Evolutionary conservation across 2,329 filamentous ascomycete genomes (phyloP), one percentile per base, ranked within the genome.

Genomic region (Trichoderma gracile): DNA sequence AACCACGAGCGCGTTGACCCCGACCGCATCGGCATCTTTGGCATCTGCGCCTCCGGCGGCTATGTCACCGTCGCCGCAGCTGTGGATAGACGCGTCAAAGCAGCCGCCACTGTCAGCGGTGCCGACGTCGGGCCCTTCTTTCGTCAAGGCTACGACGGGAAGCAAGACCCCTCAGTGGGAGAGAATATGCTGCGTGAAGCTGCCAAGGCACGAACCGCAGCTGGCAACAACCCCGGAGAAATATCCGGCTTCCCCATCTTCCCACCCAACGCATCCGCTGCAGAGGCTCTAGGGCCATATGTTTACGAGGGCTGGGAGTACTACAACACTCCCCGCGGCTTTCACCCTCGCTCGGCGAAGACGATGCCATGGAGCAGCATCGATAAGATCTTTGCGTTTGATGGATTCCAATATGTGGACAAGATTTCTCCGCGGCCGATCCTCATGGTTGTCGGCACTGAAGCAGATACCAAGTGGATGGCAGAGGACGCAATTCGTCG

Each of bases 41-140:
- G 78, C 1, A 76, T 80, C 60, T 79, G 77, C 57, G 75, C 73
- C 1, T 73, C 71, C 1, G 77, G 78, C 10, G 76, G 75, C 9
- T 79, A 78, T 59, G 72, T 68, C 1, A 66, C 71, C 7, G 72
- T 69, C 54, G 76, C 77, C 1, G 72, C 78, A 5, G 71, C 74
- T 57, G 70, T 73, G 2, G 75, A 80, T 55, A 50, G 63, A 7
- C 77, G 78, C 17, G 75, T 80, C 66, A 75, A 74, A 59, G 76
- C 75, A 8, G 65, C 76, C 7, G 78, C 74, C 2, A 76, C 74
- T 1, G 65, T 75, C 10, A 72, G 68, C 38, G 71, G 68, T 1
- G 73, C 71, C 1, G 72, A 71, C 59, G 65, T 77, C n/a, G 76
- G 77, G 19, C 53, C 57, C 25, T 69, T 73, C 64, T 66, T 70